Conservation (phyloP, 139 green algal species). For the Trebouxia sp. region DNA sequence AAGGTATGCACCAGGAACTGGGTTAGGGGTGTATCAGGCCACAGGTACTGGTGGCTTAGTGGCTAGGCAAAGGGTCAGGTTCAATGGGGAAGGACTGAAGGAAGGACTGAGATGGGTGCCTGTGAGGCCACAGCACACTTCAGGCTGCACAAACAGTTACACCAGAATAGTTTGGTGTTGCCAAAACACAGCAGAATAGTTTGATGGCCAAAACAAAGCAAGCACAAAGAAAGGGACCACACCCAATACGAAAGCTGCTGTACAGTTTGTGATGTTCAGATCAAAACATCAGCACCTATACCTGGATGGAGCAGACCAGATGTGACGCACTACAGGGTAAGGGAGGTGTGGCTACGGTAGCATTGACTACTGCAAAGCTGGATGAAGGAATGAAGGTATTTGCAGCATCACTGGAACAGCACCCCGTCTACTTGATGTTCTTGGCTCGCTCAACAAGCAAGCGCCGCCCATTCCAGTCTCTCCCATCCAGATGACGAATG, state of each 20-base stretch:
- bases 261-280: no score
- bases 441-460: constrained; percentile 59
- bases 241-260: no score
- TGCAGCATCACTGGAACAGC: no score
- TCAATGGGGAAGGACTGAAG: not conserved
- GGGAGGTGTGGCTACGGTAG: no score
- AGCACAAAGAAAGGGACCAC: no score
- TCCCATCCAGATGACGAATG: constrained; percentile 45
- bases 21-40: not conserved
- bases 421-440: constrained; percentile 36
- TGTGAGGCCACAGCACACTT: not conserved
- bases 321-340: no score
- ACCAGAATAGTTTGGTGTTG: not conserved
- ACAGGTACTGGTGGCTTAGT: constrained; percentile 19
- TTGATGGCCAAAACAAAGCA: no score
- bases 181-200: no score
- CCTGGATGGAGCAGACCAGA: no score
- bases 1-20: constrained; percentile 8
- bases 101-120: not conserved
- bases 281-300: no score
- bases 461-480: constrained; percentile 64
- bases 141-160: not conserved
- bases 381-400: no score
- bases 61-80: constrained; percentile 1
- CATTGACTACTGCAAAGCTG: no score